Conservation (phyloP, 495 filamentous ascomycete genomes). For the Lasiosphaeria miniovina region DNA sequence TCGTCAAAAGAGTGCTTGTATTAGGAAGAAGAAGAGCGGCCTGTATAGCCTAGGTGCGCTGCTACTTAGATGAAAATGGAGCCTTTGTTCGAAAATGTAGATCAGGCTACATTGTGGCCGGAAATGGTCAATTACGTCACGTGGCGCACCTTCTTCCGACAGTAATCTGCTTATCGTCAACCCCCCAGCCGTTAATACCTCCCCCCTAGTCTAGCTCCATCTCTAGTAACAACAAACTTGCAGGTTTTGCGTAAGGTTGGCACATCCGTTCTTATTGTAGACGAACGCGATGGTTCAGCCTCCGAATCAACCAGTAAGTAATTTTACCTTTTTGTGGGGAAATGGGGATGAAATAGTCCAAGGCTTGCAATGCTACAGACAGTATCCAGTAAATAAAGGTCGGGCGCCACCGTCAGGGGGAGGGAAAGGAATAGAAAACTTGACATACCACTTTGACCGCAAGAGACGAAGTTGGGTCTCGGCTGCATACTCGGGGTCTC, state of each 20-base stretch:
- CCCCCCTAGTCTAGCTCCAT: constrained; percentile 10
- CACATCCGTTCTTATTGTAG: constrained; percentile 2
- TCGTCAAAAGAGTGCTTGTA: no score
- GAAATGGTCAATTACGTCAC: no score
- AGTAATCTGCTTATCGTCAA: constrained; percentile 14
- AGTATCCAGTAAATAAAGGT: neutral
- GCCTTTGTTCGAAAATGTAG: no score
- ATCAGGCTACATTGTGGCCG: no score
- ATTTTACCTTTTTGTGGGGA: neutral
- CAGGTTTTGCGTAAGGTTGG: constrained; percentile 10
- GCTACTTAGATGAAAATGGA: no score
- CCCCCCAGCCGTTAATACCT: constrained; percentile 10
- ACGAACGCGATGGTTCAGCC: constrained; percentile 10
- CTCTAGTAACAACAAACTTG: constrained; percentile 14
- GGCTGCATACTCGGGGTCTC: no score
- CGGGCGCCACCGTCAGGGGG: neutral
- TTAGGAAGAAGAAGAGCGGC: no score
- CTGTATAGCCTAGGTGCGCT: no score
- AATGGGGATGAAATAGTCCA: neutral
- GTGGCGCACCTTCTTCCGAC: no score
- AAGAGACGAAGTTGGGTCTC: neutral
- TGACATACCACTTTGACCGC: neutral
- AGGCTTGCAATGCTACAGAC: neutral
- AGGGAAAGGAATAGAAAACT: neutral
- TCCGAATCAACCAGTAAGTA: neutral